phyloP scores from a whole-genome alignment of 345 rosid genomes.

The Conringia planisiliqua region DNA sequence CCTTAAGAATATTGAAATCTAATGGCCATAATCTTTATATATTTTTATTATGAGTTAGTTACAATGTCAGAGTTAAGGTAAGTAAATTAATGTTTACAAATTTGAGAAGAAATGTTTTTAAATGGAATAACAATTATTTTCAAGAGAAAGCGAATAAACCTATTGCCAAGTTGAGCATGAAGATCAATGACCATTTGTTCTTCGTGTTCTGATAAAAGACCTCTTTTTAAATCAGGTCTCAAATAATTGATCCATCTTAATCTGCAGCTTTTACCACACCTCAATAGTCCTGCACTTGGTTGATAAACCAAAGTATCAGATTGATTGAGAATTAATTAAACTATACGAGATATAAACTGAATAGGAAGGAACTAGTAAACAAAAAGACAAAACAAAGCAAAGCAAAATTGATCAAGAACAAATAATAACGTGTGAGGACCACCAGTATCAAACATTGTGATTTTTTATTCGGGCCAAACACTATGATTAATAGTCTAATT shows the following conservation, averaged over 20 bases:
- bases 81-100: not conserved
- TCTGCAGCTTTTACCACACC: constrained; percentile 98
- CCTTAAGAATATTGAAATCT: not conserved
- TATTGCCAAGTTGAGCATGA: constrained; percentile 94
- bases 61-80: constrained; percentile 16
- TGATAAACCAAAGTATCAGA: not conserved
- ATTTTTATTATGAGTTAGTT: constrained; percentile 11
- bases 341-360: not conserved
- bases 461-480: not conserved
- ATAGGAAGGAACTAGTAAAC: not conserved
- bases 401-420: not conserved
- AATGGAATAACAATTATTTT: not conserved
- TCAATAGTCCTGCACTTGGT: constrained; percentile 59
- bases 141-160: constrained; percentile 38
- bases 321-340: not conserved
- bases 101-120: not conserved
- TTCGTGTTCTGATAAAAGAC: constrained; percentile 78
- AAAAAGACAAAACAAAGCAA: not conserved
- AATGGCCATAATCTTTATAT: not conserved
- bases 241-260: constrained; percentile 93
- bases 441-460: constrained; percentile 4
- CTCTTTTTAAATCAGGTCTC: constrained; percentile 94
- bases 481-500: constrained; percentile 4
- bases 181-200: constrained; percentile 90
- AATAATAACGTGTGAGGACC: constrained; percentile 28